Evolutionary conservation across 1,284 basidiomycete genomes (phyloP).

Genomic region (Puccinia polysora): DNA sequence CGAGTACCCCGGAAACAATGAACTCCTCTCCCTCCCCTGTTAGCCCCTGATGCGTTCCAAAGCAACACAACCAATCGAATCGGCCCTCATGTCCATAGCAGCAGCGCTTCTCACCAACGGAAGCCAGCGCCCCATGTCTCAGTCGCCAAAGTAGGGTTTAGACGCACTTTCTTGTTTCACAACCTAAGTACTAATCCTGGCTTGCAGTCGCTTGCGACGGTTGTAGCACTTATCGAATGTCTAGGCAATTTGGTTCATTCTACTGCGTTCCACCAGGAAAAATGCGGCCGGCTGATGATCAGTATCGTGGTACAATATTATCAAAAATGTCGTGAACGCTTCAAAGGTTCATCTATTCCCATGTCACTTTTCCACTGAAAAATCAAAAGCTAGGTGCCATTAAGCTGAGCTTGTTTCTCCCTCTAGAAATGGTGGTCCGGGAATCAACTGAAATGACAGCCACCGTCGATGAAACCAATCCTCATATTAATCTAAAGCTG

Average conservation of each 20-base stretch:
- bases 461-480: not conserved
- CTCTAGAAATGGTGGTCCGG: constrained; percentile 44
- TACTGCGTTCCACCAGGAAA: constrained; percentile 94
- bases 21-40: not conserved
- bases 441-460: constrained; percentile 44
- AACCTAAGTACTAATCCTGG: constrained; percentile 45
- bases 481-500: constrained; percentile 53
- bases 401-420: not conserved
- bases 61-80: constrained; percentile 59
- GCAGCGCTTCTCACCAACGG: not conserved
- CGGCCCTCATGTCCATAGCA: not conserved
- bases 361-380: not conserved
- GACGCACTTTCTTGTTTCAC: not conserved
- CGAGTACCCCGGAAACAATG: not conserved
- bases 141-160: constrained; percentile 65
- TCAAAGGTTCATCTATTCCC: constrained; percentile 58
- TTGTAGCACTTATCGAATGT: constrained; percentile 86
- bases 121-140: constrained; percentile 64
- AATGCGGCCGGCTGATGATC: constrained; percentile 85
- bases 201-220: constrained; percentile 68
- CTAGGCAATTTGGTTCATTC: constrained; percentile 85
- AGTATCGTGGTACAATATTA: constrained; percentile 96
- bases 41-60: constrained; percentile 67
- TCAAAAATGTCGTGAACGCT: constrained; percentile 82
- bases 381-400: not conserved